Percentiles rank a stretch among this genome's conserved stretches.
Evolutionary conservation across 176 grass and related monocot genomes (phyloP).

Genomic region (Oryza glumipatula): DNA sequence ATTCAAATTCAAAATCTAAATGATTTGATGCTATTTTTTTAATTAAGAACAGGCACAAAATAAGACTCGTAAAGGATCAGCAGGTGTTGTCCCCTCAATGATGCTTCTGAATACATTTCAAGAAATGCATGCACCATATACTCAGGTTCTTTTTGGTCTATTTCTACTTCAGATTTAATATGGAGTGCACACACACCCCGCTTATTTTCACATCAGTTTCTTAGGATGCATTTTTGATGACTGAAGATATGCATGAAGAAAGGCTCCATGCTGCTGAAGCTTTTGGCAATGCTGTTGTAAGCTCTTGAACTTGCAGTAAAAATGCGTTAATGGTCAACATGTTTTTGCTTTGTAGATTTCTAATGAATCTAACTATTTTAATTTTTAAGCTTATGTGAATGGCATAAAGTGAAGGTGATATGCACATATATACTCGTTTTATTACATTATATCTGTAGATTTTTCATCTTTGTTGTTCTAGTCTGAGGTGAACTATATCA

Average conservation of each 20-base stretch:
- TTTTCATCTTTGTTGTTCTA: constrained; percentile 7
- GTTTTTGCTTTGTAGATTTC: background rate
- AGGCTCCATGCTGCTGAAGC: constrained; percentile 86
- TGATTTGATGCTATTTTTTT: constrained; percentile 35
- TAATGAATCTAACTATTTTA: background rate
- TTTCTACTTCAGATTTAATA: constrained; percentile 41
- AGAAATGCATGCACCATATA: constrained; percentile 95
- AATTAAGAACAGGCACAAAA: constrained; percentile 50
- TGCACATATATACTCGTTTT: background rate
- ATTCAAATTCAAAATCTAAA: constrained; percentile 40
- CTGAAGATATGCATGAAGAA: constrained; percentile 99
- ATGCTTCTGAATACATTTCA: constrained; percentile 84
- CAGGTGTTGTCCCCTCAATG: constrained; percentile 76
- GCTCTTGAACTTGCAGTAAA: constrained; percentile 38
- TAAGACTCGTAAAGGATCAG: constrained; percentile 68
- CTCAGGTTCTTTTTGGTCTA: constrained; percentile 73
- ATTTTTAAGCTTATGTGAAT: too few relatives aligned
- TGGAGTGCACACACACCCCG: constrained; percentile 12
- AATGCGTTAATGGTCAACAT: constrained; percentile 22
- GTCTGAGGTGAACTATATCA: constrained; percentile 11
- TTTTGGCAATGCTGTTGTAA: constrained; percentile 82
- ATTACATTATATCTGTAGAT: constrained; percentile 1
- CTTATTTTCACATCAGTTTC: constrained; percentile 58
- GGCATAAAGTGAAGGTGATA: background rate
- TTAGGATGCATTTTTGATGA: constrained; percentile 95